Percentiles rank a stretch among this genome's conserved stretches.
phyloP scores from a whole-genome alignment of 2,329 filamentous ascomycete species.

The Cercospora berteroae region DNA sequence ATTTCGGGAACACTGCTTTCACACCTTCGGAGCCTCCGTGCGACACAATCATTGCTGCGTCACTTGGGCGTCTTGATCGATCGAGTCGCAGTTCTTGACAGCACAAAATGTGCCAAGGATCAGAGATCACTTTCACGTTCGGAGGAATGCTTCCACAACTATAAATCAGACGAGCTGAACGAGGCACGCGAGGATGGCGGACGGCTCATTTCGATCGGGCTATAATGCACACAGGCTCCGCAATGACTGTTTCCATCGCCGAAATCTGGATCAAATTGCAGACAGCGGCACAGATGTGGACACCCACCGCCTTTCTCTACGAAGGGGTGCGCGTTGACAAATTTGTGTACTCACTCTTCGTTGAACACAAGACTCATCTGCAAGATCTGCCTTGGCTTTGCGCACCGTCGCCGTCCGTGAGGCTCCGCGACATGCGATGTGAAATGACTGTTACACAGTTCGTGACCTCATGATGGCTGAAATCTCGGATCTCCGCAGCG shows the following conservation, averaged over 20 bases:
- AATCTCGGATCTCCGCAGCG: conserved; percentile 4
- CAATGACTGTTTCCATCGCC: not conserved
- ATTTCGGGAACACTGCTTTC: not conserved
- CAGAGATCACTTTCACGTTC: not conserved
- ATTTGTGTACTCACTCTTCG: too few species aligned
- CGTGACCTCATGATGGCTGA: not conserved
- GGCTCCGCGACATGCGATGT: not conserved
- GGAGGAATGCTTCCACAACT: not conserved
- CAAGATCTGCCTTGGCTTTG: not conserved
- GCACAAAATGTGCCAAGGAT: not conserved
- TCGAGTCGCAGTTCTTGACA: not conserved
- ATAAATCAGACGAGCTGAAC: not conserved
- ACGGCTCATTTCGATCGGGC: not conserved
- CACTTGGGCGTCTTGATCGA: not conserved
- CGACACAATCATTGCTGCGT: not conserved
- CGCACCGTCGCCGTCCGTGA: not conserved
- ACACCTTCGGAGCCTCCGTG: not conserved
- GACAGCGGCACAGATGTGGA: not conserved
- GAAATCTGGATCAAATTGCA: not conserved
- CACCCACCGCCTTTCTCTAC: not conserved
- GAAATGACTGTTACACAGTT: not conserved
- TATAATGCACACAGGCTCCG: not conserved
- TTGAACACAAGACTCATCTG: not conserved
- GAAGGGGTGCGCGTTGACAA: too few species aligned
- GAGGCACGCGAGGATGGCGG: not conserved